Evolutionary conservation across 805 yeast genomes (phyloP).

Genomic region (Metschnikowia borealis): DNA sequence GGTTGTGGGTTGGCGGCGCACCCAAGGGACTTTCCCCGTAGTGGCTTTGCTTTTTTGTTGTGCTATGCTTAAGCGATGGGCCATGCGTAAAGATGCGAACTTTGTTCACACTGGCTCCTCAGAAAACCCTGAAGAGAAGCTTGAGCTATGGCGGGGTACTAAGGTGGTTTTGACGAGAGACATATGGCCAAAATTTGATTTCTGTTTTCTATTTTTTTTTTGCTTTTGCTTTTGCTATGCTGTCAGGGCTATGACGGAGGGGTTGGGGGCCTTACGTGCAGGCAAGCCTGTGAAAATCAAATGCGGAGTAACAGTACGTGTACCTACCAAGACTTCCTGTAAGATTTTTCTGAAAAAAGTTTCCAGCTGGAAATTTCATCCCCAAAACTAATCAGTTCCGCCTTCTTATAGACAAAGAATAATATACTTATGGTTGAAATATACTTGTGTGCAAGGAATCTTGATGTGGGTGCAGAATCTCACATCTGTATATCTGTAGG

Average conservation of each 20-base stretch:
- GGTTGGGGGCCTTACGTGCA: background rate
- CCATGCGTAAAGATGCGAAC: background rate
- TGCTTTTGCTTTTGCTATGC: background rate
- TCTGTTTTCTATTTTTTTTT: background rate
- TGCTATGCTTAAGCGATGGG: background rate
- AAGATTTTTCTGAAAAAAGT: too few species aligned
- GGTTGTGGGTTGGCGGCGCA: background rate
- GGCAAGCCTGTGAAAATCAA: constrained; percentile 1
- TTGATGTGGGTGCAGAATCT: too few species aligned
- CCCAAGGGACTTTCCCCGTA: too few species aligned
- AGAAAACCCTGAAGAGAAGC: background rate
- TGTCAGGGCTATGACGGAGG: background rate
- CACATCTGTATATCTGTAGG: too few species aligned
- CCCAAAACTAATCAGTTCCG: too few species aligned
- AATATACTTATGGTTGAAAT: too few species aligned
- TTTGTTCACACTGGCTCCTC: too few species aligned
- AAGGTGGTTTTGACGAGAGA: background rate
- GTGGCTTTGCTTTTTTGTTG: too few species aligned
- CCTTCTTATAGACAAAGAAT: too few species aligned
- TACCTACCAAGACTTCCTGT: background rate
- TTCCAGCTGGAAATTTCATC: too few species aligned
- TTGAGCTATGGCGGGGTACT: background rate
- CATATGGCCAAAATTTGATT: background rate
- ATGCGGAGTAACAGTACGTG: constrained; percentile 1
- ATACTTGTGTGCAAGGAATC: too few species aligned